Percentiles rank a stretch among this genome's conserved stretches.
Evolutionary conservation across 495 filamentous ascomycete species (phyloP).

Genomic region (Parathielavia hyrcaniae): DNA sequence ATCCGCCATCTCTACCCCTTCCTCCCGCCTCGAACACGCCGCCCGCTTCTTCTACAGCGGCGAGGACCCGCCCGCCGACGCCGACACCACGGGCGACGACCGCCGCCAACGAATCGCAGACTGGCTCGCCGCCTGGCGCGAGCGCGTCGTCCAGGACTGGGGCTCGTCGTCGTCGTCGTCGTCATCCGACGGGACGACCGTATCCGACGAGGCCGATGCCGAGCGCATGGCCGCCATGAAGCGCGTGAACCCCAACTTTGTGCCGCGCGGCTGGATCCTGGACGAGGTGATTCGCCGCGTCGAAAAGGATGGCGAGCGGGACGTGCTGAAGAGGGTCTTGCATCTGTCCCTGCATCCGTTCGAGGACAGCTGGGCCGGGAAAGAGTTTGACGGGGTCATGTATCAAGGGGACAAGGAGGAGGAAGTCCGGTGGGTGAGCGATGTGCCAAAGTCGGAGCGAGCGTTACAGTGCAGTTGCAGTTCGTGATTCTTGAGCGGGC

Average conservation of each 20-base stretch:
- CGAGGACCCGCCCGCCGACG: slow-evolving; percentile 38
- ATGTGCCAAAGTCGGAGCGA: slow-evolving; percentile 70
- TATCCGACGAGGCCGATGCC: slow-evolving; percentile 45
- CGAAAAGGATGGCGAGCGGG: slow-evolving; percentile 74
- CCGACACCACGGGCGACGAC: slow-evolving; percentile 33
- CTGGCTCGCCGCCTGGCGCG: slow-evolving; percentile 71
- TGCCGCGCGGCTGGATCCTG: slow-evolving; percentile 83
- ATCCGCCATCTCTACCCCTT: slow-evolving; percentile 53
- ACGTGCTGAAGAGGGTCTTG: slow-evolving; percentile 68
- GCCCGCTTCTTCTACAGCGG: slow-evolving; percentile 50
- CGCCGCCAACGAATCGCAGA: slow-evolving; percentile 58
- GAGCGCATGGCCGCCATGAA: slow-evolving; percentile 69
- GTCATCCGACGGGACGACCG: neutral
- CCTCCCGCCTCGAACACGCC: slow-evolving; percentile 51
- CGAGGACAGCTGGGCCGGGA: slow-evolving; percentile 64
- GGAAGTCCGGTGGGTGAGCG: slow-evolving; percentile 77
- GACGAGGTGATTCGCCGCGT: slow-evolving; percentile 87
- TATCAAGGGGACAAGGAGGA: slow-evolving; percentile 52
- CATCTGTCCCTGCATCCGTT: slow-evolving; percentile 77
- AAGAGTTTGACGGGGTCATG: slow-evolving; percentile 31
- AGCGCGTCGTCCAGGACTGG: slow-evolving; percentile 68
- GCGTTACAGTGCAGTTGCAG: slow-evolving; percentile 89
- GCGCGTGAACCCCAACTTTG: slow-evolving; percentile 81
- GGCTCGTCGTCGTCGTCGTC: slow-evolving; percentile 30
- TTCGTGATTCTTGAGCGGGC: slow-evolving; percentile 26